Conservation (phyloP, 2,329 filamentous ascomycete species). For the Sporothrix globosa region DNA sequence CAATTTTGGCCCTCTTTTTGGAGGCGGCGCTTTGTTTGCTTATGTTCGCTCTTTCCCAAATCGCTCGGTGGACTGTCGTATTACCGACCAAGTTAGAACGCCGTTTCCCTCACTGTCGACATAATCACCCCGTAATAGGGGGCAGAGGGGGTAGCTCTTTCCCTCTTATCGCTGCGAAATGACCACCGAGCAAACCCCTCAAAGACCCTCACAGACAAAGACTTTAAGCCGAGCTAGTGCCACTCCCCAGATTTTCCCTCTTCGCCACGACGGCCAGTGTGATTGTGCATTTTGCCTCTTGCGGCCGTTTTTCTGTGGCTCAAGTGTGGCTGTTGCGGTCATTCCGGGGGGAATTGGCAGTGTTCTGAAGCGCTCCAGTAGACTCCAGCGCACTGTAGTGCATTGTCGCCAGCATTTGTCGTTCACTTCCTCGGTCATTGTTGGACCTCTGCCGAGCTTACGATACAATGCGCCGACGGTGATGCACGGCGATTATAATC, state of each 20-base stretch:
- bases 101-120: conserved; percentile 11
- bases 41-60: not conserved
- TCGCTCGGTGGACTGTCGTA: no score
- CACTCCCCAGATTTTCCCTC: conserved; percentile 23
- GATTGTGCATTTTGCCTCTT: not conserved
- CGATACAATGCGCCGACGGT: not conserved
- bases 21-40: conserved; percentile 1
- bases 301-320: not conserved
- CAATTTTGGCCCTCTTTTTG: conserved; percentile 6
- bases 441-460: conserved; percentile 4
- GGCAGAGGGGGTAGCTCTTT: not conserved
- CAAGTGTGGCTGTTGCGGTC: not conserved
- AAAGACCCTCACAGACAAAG: not conserved
- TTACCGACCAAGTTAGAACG: not conserved
- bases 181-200: not conserved
- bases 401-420: no score
- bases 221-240: conserved; percentile 26
- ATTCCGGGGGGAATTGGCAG: not conserved
- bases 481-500: not conserved
- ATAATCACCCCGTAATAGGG: not conserved
- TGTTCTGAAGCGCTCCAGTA: no score
- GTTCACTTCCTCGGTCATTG: not conserved
- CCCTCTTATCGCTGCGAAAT: conserved; percentile 7
- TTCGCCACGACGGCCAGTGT: not conserved
- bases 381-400: no score